Evolutionary conservation across 805 yeast species (phyloP), one percentile per base, ranked within the genome.

Genomic region (Clavispora fructus): DNA sequence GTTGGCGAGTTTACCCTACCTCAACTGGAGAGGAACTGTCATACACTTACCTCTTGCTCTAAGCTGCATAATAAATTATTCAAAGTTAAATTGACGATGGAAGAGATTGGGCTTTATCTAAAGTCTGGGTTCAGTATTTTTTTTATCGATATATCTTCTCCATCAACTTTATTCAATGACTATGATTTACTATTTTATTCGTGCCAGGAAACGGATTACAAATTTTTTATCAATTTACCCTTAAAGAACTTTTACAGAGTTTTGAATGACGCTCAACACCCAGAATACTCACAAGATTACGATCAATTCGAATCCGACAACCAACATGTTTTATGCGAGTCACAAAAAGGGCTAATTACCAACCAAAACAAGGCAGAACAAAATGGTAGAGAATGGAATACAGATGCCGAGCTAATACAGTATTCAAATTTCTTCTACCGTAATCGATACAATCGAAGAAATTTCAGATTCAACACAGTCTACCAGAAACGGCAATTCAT

Each of bases 91-190:
- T 58, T 79, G 31, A 60, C 66, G 0, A 72, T 81, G 74, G 84
- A 79, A 50, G 87, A 82, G 51, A 69, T 75, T 4, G 85, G 85
- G 0, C 57, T 75, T 23, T 75, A 72, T 49, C 51, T 77, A 23
- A 82, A 81, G 57, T 68, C 77, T 0, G 81, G 83, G 2, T 72
- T 80, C 47, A 60, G 72, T 31, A 67, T 77, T 6, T 67, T 59
- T 39, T 75, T 71, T 54, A 61, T 77, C 35, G 79, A 77, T 48
- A 57, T 72, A 7, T 61, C 71, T 10, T 73, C 64, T 51, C 74
- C 73, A 3, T 64, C 74, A 4, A 42, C 64, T 40, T 54, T 72
- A 19, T 68, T 68, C 54, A 72, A 72, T 51, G 74, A 71, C 37
- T 72, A 58, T 46, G 75, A 71, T 42, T 52, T 71, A n/a, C 59